phyloP scores from a whole-genome alignment of 176 grass and related monocot species.

The Saccharum officinarum region DNA sequence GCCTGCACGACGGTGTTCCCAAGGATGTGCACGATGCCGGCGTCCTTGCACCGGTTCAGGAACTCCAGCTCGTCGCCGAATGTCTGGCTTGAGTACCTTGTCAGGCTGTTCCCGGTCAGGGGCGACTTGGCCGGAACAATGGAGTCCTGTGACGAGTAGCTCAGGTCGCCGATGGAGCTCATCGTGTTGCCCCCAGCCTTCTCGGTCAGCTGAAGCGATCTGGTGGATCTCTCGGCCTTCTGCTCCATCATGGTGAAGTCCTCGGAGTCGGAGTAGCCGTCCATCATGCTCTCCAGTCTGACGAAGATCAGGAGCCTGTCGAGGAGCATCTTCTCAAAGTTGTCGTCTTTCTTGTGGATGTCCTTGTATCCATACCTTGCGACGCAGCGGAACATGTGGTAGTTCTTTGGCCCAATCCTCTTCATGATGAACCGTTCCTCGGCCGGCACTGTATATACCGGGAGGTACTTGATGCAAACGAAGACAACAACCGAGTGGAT shows the following conservation, averaged over 20 bases:
- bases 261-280: constrained; percentile 54
- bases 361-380: constrained; percentile 79
- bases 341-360: constrained; percentile 62
- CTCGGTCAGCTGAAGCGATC: constrained; percentile 11
- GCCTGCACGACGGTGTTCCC: constrained; percentile 64
- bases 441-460: constrained; percentile 46
- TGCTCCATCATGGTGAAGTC: constrained; percentile 36
- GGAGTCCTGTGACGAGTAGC: constrained; percentile 46
- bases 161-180: constrained; percentile 39
- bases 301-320: constrained; percentile 51
- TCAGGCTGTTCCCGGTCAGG: constrained; percentile 44
- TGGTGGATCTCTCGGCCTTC: constrained; percentile 29
- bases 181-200: constrained; percentile 41
- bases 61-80: constrained; percentile 53
- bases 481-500: constrained; percentile 71
- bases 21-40: constrained; percentile 67
- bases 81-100: constrained; percentile 49
- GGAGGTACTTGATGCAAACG: constrained; percentile 68
- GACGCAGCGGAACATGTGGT: constrained; percentile 70
- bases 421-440: constrained; percentile 64
- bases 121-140: constrained; percentile 37
- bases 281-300: constrained; percentile 63
- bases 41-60: constrained; percentile 71
- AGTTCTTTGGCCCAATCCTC: constrained; percentile 54
- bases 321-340: constrained; percentile 67